A percentile compares a stretch with the other conserved stretches of the same genome.
Evolutionary conservation across 176 grass and related monocot genomes (phyloP).

Genomic region (Aegilops bicornis): DNA sequence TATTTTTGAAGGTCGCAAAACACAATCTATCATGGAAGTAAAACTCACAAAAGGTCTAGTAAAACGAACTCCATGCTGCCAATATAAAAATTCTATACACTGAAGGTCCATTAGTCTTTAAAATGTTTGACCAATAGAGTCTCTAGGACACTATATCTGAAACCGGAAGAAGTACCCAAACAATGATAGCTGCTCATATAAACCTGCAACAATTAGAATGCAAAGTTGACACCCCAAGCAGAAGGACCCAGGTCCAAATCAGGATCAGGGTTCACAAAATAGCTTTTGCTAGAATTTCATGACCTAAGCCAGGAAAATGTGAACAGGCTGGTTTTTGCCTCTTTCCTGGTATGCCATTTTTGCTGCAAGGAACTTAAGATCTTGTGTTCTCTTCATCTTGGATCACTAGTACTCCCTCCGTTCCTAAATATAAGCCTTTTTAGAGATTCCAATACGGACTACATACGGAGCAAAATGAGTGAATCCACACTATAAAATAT

Average conservation of each 20-base stretch:
- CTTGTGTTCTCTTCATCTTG: neutral
- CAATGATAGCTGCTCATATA: neutral
- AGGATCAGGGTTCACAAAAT: neutral
- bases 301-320: neutral
- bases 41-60: neutral
- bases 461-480: no score
- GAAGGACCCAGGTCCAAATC: neutral
- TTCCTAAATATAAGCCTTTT: no score
- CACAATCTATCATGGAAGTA: neutral
- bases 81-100: neutral
- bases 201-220: neutral
- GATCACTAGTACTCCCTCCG: neutral
- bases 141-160: neutral
- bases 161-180: neutral
- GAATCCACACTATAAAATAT: no score
- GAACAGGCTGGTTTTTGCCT: neutral
- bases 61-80: neutral
- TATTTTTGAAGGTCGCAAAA: neutral
- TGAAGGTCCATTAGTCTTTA: neutral
- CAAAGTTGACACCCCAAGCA: neutral
- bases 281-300: neutral
- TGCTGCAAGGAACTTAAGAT: neutral
- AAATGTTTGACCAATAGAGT: neutral
- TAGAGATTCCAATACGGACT: no score
- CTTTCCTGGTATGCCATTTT: neutral